Evolutionary conservation across 2,329 filamentous ascomycete genomes (phyloP).

Genomic region (Colletotrichum sp.): DNA sequence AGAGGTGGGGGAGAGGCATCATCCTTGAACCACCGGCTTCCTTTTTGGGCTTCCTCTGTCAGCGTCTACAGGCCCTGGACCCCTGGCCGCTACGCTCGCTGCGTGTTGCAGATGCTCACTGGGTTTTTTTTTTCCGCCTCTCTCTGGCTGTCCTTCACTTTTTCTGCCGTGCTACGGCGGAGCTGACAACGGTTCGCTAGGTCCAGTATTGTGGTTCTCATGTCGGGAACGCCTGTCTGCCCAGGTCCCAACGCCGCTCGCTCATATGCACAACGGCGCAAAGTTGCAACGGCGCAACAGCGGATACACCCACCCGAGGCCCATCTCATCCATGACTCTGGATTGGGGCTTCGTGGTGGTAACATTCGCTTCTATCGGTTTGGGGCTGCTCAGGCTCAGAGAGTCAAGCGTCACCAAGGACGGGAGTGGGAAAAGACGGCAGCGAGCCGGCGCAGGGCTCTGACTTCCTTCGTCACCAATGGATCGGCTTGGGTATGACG

Average conservation of each 20-base stretch:
- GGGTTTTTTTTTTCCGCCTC: background rate
- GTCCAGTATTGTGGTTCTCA: background rate
- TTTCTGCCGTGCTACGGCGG: background rate
- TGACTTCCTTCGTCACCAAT: background rate
- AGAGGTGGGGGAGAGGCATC: background rate
- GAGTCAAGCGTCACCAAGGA: background rate
- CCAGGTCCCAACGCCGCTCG: background rate
- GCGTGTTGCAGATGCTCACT: conserved; percentile 1
- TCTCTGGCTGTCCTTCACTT: background rate
- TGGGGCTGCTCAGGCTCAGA: background rate
- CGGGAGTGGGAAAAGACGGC: background rate
- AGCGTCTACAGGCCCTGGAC: background rate
- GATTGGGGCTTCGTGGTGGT: background rate
- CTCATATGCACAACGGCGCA: background rate
- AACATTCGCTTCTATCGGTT: background rate
- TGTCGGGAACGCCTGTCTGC: background rate
- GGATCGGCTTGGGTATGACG: conserved; percentile 13
- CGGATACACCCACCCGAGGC: background rate
- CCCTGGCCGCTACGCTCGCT: background rate
- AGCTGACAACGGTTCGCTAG: background rate
- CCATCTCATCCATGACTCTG: background rate
- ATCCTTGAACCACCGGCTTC: conserved; percentile 8
- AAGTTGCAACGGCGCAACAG: background rate
- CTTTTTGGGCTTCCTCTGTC: background rate
- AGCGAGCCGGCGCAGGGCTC: background rate